Evolutionary conservation across 345 rosid species (phyloP).

Genomic region (Bruguiera gymnorhiza): DNA sequence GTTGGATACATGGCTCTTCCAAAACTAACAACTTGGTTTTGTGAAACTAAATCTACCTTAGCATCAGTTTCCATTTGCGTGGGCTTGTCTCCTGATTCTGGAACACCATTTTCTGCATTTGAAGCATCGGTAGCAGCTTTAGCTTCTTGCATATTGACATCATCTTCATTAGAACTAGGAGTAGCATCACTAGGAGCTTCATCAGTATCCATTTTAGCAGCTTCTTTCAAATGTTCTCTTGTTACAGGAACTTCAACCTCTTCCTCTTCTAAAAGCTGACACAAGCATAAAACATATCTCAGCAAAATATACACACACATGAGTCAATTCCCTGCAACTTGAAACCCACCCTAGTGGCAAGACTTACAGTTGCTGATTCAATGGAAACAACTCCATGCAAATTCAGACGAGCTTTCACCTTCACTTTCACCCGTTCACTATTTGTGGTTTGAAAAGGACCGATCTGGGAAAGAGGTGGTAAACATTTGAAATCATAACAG

Average conservation of each 20-base stretch:
- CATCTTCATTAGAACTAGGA: slow-evolving; percentile 54
- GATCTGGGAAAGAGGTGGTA: slow-evolving; percentile 37
- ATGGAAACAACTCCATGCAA: slow-evolving; percentile 71
- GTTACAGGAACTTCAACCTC: slow-evolving; percentile 80
- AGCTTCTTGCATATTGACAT: slow-evolving; percentile 78
- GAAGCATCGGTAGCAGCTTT: slow-evolving; percentile 51
- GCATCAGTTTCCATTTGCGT: slow-evolving; percentile 79
- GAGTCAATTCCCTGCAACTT: not conserved
- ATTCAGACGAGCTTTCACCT: slow-evolving; percentile 72
- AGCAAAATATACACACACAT: not conserved
- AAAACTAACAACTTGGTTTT: not conserved
- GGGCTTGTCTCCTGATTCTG: slow-evolving; percentile 71
- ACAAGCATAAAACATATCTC: slow-evolving; percentile 3
- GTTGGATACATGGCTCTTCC: not conserved
- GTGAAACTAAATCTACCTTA: slow-evolving; percentile 47
- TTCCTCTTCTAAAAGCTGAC: slow-evolving; percentile 91
- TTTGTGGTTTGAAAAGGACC: slow-evolving; percentile 75
- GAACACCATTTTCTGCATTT: slow-evolving; percentile 66
- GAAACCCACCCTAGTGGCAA: not conserved
- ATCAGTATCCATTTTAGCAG: slow-evolving; percentile 71
- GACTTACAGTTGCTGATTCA: slow-evolving; percentile 74
- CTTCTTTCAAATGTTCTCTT: slow-evolving; percentile 54
- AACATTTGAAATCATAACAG: not conserved
- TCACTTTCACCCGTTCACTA: slow-evolving; percentile 63
- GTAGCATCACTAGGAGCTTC: slow-evolving; percentile 45